phyloP scores from a whole-genome alignment of 2,329 filamentous ascomycete species.

The Stemphylium vesicarium region DNA sequence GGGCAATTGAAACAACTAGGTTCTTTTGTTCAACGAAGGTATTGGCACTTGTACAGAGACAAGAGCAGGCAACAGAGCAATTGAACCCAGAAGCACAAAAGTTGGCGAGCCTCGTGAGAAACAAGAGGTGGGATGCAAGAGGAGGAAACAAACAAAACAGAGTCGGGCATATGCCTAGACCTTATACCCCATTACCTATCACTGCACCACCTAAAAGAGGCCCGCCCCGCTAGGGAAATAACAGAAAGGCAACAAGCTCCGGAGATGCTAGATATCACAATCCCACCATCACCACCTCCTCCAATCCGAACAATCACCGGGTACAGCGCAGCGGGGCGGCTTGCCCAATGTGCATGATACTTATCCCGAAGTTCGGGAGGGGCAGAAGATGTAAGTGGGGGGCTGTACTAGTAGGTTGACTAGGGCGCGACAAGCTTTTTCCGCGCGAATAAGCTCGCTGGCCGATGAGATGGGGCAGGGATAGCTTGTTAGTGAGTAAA shows the following conservation, averaged over 20 bases:
- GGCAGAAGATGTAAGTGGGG: conserved; percentile 27
- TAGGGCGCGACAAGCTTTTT: conserved; percentile 25
- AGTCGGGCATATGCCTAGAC: background rate
- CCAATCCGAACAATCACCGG: conserved; percentile 15
- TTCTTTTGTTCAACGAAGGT: background rate
- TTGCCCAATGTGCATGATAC: conserved; percentile 16
- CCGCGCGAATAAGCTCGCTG: background rate
- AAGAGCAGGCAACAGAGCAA: conserved; percentile 4
- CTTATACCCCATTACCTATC: conserved; percentile 24
- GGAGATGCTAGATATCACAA: conserved; percentile 18
- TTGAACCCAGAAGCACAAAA: conserved; percentile 9
- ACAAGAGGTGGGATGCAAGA: conserved; percentile 4
- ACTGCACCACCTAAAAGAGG: background rate
- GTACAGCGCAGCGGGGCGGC: conserved; percentile 17
- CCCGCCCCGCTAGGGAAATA: conserved; percentile 23
- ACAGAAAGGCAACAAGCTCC: conserved; percentile 2
- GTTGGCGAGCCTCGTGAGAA: conserved; percentile 8
- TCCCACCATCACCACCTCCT: background rate
- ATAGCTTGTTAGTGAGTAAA: background rate
- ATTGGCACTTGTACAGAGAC: background rate
- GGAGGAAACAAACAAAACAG: background rate
- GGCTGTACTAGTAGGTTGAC: conserved; percentile 6
- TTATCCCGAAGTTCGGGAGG: conserved; percentile 27
- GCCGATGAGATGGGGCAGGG: background rate
- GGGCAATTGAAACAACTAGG: conserved; percentile 4